Evolutionary conservation across 805 yeast species (phyloP), one percentile per base, ranked within the genome.

Genomic region (Myxozyma neotropica): DNA sequence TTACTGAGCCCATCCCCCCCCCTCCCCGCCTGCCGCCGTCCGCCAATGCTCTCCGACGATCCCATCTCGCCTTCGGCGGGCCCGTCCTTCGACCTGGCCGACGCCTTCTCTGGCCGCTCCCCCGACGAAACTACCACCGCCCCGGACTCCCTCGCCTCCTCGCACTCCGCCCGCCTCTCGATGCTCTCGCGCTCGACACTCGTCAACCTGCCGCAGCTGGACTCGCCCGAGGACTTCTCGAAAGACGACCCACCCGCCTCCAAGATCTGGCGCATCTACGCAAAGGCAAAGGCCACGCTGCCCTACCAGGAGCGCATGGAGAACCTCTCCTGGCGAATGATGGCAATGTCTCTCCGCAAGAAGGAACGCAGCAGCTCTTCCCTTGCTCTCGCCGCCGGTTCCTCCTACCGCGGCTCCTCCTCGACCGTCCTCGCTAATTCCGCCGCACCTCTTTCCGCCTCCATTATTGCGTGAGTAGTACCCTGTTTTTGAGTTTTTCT

Each of bases 251-350:
- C 61, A 15, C 36, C 55, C 47, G 67, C 68, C 21, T 33, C 61
- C 23, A 36, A 56, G 50, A 51, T 65, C 13, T 91, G 96, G 96
- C 84, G 84, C 69, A 81, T 91, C 86, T 91, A 91, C 73, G 78
- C 86, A 53, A 82, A 81, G 64, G 95, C 96, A 15, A 83, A 83
- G 65, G 85, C 88, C 10, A 79, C 86, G 12, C 74, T 91, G 42
- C 96, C 96, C 0, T 84, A 88, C 71, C 81, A 82, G 56, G 80
- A 83, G 27, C 77, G 97, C 52, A 87, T 91, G 85, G 89, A 88
- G 69, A 91, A 91, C 70, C 73, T 90, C 55, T 85, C 95, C 8
- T 90, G 96, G 96, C 76, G 97, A 59, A 80, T 90, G 83, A 86
- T 90, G 92, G 82, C 80, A 45, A 76, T 86, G 67, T 58, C 65